Evolutionary conservation across 2,329 filamentous ascomycete genomes (phyloP).

Genomic region (Mycosphaerella sp.): DNA sequence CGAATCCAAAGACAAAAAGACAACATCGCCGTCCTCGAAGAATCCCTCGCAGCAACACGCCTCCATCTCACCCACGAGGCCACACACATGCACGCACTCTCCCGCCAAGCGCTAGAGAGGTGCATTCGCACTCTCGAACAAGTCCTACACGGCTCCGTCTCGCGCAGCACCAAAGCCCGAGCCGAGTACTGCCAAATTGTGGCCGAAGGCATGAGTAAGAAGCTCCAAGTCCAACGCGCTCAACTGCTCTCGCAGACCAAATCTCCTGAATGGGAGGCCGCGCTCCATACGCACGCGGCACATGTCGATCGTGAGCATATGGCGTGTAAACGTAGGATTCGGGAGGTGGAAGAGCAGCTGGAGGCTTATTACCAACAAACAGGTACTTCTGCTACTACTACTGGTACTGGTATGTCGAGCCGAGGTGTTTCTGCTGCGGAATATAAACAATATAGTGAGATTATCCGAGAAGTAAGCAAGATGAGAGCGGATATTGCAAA

Average conservation of each 20-base stretch:
- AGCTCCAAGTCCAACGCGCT: constrained; percentile 31
- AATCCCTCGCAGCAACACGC: constrained; percentile 28
- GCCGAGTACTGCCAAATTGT: constrained; percentile 40
- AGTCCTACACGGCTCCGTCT: constrained; percentile 41
- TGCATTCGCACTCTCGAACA: constrained; percentile 43
- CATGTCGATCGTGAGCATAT: constrained; percentile 29
- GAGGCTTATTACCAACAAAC: constrained; percentile 34
- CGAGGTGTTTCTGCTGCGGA: constrained; percentile 32
- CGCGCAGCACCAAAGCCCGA: constrained; percentile 37
- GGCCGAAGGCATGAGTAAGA: constrained; percentile 38
- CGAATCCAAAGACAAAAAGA: constrained; percentile 16
- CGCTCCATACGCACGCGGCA: constrained; percentile 32
- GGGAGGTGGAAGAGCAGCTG: constrained; percentile 32
- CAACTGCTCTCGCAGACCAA: constrained; percentile 25
- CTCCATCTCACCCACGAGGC: constrained; percentile 33
- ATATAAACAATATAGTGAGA: constrained; percentile 32
- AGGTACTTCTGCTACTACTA: background rate
- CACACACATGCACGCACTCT: constrained; percentile 32
- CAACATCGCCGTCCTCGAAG: constrained; percentile 18
- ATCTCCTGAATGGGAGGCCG: constrained; percentile 22
- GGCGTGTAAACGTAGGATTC: constrained; percentile 31
- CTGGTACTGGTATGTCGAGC: constrained; percentile 27
- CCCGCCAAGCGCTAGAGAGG: constrained; percentile 35
- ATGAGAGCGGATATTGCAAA: constrained; percentile 33
- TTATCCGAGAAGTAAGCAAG: constrained; percentile 23